phyloP scores from a whole-genome alignment of 1,284 basidiomycete genomes.

The Ceratobasidium papillatum region DNA sequence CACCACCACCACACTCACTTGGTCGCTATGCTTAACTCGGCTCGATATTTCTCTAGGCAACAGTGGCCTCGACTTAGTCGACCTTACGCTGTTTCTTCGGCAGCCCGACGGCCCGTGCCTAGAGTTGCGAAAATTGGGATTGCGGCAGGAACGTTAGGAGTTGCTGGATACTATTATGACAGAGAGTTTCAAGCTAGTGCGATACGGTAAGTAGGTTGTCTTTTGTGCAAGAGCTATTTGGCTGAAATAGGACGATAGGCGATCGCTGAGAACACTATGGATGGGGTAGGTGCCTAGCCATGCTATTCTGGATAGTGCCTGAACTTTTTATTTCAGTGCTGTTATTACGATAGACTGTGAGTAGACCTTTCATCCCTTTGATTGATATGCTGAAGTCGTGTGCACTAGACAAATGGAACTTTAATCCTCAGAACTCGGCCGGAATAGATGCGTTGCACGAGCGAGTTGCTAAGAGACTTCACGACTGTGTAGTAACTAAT shows the following conservation, averaged over 20 bases:
- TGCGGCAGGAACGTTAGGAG: slow-evolving; percentile 10
- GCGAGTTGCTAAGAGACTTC: slow-evolving; percentile 34
- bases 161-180: slow-evolving; percentile 27
- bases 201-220: slow-evolving; percentile 14
- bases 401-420: slow-evolving; percentile 39
- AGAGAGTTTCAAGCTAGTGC: slow-evolving; percentile 30
- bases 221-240: background rate
- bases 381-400: background rate
- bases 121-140: slow-evolving; percentile 6
- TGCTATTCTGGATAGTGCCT: background rate
- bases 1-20: background rate
- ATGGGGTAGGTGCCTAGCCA: slow-evolving; percentile 6
- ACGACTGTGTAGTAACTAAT: slow-evolving; percentile 23
- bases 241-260: background rate
- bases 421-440: slow-evolving; percentile 33
- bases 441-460: slow-evolving; percentile 41
- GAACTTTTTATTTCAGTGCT: background rate
- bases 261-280: slow-evolving; percentile 31
- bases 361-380: background rate
- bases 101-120: slow-evolving; percentile 2
- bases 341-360: slow-evolving; percentile 32
- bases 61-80: slow-evolving; percentile 20
- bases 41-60: background rate
- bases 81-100: background rate
- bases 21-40: slow-evolving; percentile 1